Evolutionary conservation across 495 filamentous ascomycete species (phyloP).

Genomic region (Chaetomidium leptoderma): DNA sequence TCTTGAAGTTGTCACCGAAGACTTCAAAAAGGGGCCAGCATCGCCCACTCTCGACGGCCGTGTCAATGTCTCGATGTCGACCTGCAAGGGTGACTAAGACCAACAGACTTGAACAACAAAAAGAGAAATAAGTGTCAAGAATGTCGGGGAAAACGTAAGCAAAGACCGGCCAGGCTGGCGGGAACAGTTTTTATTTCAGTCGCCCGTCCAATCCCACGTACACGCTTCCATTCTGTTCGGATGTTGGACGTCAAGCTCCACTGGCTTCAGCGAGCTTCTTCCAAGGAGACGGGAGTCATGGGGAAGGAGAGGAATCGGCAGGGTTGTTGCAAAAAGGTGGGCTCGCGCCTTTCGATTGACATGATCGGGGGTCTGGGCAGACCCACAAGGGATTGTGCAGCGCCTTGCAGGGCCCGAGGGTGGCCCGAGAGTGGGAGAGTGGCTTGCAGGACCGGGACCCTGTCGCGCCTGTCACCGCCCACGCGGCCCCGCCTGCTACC

Average conservation of each 20-base stretch:
- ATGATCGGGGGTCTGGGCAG: constrained; percentile 17
- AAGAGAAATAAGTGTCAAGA: not conserved
- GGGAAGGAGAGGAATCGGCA: constrained; percentile 14
- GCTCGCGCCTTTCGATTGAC: constrained; percentile 37
- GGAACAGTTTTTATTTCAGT: constrained; percentile 22
- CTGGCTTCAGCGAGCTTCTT: constrained; percentile 23
- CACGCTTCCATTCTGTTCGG: not conserved
- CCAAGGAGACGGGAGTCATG: constrained; percentile 23
- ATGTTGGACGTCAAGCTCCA: constrained; percentile 18
- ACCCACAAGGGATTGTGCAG: not conserved
- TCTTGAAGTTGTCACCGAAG: not conserved
- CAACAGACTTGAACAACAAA: not conserved
- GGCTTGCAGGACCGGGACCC: constrained; percentile 9
- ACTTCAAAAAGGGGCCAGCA: not conserved
- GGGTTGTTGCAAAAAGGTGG: constrained; percentile 19
- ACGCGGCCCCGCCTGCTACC: constrained; percentile 11
- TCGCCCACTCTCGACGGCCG: not conserved
- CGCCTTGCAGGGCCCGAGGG: not conserved
- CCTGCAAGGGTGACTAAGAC: not conserved
- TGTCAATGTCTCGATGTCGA: not conserved
- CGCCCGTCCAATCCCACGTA: constrained; percentile 1
- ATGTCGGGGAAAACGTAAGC: constrained; percentile 10
- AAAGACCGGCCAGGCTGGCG: not conserved
- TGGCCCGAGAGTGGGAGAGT: not conserved
- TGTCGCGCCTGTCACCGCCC: constrained; percentile 24